Evolutionary conservation across 352 stramenopile species (phyloP).

Genomic region (Phytophthora fragariae): DNA sequence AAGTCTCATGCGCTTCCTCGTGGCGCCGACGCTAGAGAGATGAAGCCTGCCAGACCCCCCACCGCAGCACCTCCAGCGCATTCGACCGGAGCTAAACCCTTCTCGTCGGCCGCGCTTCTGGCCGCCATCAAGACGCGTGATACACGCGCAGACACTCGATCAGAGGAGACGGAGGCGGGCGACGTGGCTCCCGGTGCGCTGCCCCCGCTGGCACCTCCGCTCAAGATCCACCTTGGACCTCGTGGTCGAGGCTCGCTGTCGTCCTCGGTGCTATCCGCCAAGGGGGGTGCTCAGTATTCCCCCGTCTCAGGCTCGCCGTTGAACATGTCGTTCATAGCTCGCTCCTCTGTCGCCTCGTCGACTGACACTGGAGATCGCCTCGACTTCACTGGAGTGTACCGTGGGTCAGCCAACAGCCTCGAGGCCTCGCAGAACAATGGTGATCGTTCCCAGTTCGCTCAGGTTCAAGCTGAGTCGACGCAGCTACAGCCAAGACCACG

Average conservation of each 20-base stretch:
- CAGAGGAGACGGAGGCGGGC: conserved; percentile 37
- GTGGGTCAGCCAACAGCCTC: conserved; percentile 44
- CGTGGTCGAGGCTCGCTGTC: conserved; percentile 27
- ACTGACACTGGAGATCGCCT: conserved; percentile 42
- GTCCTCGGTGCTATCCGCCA: conserved; percentile 12
- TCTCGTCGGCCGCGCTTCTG: conserved; percentile 34
- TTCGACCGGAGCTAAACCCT: conserved; percentile 11
- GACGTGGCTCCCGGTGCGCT: conserved; percentile 36
- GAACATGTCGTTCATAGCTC: conserved; percentile 23
- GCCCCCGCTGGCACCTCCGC: conserved; percentile 21
- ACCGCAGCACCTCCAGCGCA: conserved; percentile 1
- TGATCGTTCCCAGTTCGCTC: not conserved
- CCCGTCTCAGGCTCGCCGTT: conserved; percentile 23
- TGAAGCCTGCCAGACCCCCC: not conserved
- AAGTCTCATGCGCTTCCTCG: conserved; percentile 15
- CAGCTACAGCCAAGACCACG: not conserved
- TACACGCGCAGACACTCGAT: conserved; percentile 29
- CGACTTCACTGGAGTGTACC: conserved; percentile 64
- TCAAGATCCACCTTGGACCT: conserved; percentile 34
- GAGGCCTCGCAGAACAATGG: conserved; percentile 22
- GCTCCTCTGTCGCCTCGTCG: conserved; percentile 38
- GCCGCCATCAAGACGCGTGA: conserved; percentile 39
- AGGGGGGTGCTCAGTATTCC: conserved; percentile 8
- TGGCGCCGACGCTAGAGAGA: not conserved
- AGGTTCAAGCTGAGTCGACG: not conserved